phyloP scores from a whole-genome alignment of 345 rosid species.

The Aquilaria yunnanensis region DNA sequence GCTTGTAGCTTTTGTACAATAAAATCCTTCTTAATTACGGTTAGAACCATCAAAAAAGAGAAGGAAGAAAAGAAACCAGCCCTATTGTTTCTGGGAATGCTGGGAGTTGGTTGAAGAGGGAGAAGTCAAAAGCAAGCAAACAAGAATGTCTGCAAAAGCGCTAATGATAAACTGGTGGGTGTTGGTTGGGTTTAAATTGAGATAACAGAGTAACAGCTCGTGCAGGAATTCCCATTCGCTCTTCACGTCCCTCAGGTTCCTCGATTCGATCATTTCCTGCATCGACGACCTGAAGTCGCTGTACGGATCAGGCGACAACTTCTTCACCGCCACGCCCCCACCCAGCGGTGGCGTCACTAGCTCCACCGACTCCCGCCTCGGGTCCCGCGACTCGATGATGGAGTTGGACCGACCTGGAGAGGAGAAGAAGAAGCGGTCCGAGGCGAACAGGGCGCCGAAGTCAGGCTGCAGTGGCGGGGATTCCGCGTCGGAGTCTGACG shows the following conservation, averaged over 20 bases:
- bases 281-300: constrained; percentile 72
- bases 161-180: constrained; percentile 63
- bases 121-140: constrained; percentile 39
- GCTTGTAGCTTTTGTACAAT: too few relatives aligned
- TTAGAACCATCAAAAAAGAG: neutral
- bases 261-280: constrained; percentile 88
- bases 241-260: constrained; percentile 37
- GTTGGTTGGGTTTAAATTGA: constrained; percentile 56
- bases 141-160: constrained; percentile 69
- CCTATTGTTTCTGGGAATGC: constrained; percentile 11
- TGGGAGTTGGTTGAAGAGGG: constrained; percentile 12
- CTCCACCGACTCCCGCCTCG: neutral
- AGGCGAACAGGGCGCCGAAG: constrained; percentile 61
- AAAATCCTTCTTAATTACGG: neutral
- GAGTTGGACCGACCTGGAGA: constrained; percentile 92
- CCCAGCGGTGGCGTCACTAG: constrained; percentile 8
- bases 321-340: constrained; percentile 57
- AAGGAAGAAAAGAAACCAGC: neutral
- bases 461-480: constrained; percentile 33
- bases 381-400: constrained; percentile 49
- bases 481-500: constrained; percentile 29
- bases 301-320: constrained; percentile 73
- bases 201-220: constrained; percentile 68
- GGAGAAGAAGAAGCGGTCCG: constrained; percentile 88
- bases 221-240: constrained; percentile 63